Base-by-base conservation (phyloP, 2,329 filamentous ascomycete species). In the Lecanosticta acicola region DNA sequence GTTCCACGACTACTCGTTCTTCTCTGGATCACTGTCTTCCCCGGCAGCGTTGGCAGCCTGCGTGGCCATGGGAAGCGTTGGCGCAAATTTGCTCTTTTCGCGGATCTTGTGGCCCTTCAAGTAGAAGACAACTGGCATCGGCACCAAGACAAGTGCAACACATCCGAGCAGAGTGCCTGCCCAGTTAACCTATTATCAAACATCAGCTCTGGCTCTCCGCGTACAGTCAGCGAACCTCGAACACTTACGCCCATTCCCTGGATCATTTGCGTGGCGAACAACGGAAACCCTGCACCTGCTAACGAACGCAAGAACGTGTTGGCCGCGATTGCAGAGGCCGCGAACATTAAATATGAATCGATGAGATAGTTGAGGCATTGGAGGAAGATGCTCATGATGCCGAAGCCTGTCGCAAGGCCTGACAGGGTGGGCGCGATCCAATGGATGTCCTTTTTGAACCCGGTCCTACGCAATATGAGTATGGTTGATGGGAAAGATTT, bases 211-310 rank as follows among this genome's bases (percentile, higher is more conserved):
- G 5, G 24, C 24, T 29, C 24, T 29, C 5, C 24, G 11, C 24
- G 24, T 11, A 11, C 24, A 7, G 11, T 11, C 11, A 29, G 5
- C 7, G 11, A 18, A 10, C 10, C 10, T 18, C 36, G 19, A 39
- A 13, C 24, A 29, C 24, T 7, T 29, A 76, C 70, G 9, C 73
- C 73, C 58, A 76, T 70, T 13, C 69, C 69, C 5, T 76, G 48
- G 53, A 77, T 77, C 76, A 79, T 78, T 53, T 78, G 74, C 0
- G 69, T 72, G 0, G 73, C 72, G 54, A 59, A 79, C 0, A 79
- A 68, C 0, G 76, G 76, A 56, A 77, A 77, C 3, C 66, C 66
- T 11, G 71, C 73, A 18, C 72, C 74, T 21, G 71, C 71, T 26
- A 75, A 58, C 13, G 67, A 71, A n/a, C 73, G 66, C 57, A 71